A percentile compares a stretch with the other conserved stretches of the same genome.
These are phyloP conservation scores for Boletus reticulatus DNA, from an alignment of 768 basidiomycete genomes.

Conservation along the genomic window DNA sequence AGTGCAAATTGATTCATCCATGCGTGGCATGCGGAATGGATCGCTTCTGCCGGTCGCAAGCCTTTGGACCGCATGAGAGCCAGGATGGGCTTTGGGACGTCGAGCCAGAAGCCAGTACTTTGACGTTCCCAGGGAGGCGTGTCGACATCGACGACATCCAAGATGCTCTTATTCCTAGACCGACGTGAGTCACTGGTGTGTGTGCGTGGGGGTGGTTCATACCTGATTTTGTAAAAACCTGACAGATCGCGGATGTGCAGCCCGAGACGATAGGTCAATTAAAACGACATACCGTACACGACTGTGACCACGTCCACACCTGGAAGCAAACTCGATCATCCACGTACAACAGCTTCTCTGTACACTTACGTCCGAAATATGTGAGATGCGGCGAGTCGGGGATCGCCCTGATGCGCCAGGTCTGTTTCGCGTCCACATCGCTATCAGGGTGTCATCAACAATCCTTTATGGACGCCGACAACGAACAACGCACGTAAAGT, in stretches of 20 bases:
- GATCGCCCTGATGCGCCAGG: constrained; percentile 69
- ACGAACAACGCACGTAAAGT: constrained; percentile 60
- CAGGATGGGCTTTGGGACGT: constrained; percentile 57
- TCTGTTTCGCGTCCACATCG: constrained; percentile 74
- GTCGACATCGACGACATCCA: constrained; percentile 77
- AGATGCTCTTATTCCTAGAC: constrained; percentile 54
- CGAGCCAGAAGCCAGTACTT: constrained; percentile 77
- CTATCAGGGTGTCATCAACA: constrained; percentile 35
- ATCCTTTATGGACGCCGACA: background rate
- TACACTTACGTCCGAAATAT: constrained; percentile 68
- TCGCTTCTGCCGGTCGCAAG: constrained; percentile 72
- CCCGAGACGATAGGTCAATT: background rate
- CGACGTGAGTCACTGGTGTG: background rate
- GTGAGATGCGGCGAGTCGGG: constrained; percentile 51
- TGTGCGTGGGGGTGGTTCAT: background rate
- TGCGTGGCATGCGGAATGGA: constrained; percentile 85
- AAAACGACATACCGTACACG: constrained; percentile 63
- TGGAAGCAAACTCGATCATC: constrained; percentile 23
- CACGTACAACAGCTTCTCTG: background rate
- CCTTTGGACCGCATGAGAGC: constrained; percentile 50
- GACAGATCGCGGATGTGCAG: background rate
- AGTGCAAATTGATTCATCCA: constrained; percentile 75
- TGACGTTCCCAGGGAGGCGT: constrained; percentile 75
- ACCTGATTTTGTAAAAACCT: constrained; percentile 85
- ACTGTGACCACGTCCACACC: constrained; percentile 63